Conservation (phyloP, 495 filamentous ascomycete species). For the Podospora australis region DNA sequence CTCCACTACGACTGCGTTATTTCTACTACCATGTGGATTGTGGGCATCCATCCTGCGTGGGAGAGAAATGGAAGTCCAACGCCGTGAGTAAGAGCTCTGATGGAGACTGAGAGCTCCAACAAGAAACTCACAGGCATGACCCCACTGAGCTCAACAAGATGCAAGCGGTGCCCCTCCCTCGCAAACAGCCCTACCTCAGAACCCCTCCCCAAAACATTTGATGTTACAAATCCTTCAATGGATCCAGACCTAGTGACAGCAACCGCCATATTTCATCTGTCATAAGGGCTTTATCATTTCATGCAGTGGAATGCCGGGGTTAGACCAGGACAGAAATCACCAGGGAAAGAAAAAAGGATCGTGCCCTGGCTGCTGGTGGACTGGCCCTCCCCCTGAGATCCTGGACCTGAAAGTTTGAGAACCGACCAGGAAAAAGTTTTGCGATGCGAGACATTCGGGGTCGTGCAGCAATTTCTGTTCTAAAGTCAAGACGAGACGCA, state of each 20-base stretch:
- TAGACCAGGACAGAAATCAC: too few relatives aligned
- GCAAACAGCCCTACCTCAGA: not conserved
- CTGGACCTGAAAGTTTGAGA: too few relatives aligned
- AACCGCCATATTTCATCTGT: too few relatives aligned
- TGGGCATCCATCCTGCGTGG: not conserved
- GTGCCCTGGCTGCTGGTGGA: too few relatives aligned
- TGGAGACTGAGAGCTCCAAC: not conserved
- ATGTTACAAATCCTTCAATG: conserved; percentile 19
- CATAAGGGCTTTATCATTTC: too few relatives aligned
- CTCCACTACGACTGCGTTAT: conserved; percentile 9
- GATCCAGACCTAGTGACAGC: not conserved
- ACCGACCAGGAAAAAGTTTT: too few relatives aligned
- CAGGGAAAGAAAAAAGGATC: too few relatives aligned
- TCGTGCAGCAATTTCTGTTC: too few relatives aligned
- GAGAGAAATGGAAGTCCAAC: not conserved
- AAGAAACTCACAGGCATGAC: not conserved
- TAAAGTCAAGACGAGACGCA: too few relatives aligned
- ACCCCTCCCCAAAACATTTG: conserved; percentile 11
- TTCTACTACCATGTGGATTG: conserved; percentile 8
- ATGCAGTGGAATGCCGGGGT: too few relatives aligned
- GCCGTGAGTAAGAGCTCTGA: not conserved
- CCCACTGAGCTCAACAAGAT: not conserved
- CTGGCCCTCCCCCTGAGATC: too few relatives aligned
- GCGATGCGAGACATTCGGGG: too few relatives aligned
- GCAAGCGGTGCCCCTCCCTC: conserved; percentile 4